Evolutionary conservation across 768 basidiomycete species (phyloP).

Genomic region (Naematelia aurantialba): DNA sequence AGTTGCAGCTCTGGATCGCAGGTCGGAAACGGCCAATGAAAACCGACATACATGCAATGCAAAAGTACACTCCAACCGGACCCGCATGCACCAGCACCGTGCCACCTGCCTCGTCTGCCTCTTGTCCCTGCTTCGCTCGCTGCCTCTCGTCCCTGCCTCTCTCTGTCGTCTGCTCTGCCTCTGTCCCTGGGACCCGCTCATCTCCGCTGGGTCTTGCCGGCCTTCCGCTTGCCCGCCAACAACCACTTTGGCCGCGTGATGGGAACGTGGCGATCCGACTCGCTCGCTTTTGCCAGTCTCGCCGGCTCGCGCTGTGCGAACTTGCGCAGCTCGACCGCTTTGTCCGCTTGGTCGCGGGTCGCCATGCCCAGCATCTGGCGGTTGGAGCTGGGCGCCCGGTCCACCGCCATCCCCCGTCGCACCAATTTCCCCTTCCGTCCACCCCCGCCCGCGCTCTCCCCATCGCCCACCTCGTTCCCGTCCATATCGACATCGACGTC

Average conservation of each 20-base stretch:
- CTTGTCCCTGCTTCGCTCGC: too few species aligned
- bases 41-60: background rate
- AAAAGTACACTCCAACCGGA: background rate
- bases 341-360: conserved; percentile 70
- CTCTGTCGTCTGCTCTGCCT: conserved; percentile 2
- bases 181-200: conserved; percentile 9
- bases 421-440: conserved; percentile 55
- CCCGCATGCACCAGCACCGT: background rate
- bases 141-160: conserved; percentile 17
- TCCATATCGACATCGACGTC: conserved; percentile 51
- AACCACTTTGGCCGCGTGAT: conserved; percentile 51
- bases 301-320: conserved; percentile 83
- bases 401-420: conserved; percentile 49
- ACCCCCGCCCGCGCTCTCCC: conserved; percentile 8
- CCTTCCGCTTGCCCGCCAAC: conserved; percentile 49
- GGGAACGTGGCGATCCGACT: conserved; percentile 56
- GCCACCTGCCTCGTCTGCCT: conserved; percentile 8
- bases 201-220: conserved; percentile 49
- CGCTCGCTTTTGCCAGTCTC: conserved; percentile 82
- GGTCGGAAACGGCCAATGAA: too few species aligned
- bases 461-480: conserved; percentile 7
- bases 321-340: conserved; percentile 76
- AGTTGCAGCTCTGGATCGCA: too few species aligned
- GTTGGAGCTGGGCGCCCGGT: conserved; percentile 65
- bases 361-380: conserved; percentile 75